Evolutionary conservation across 345 rosid species (phyloP), one percentile per base, ranked within the genome.

Genomic region (Lepidium sativum): DNA sequence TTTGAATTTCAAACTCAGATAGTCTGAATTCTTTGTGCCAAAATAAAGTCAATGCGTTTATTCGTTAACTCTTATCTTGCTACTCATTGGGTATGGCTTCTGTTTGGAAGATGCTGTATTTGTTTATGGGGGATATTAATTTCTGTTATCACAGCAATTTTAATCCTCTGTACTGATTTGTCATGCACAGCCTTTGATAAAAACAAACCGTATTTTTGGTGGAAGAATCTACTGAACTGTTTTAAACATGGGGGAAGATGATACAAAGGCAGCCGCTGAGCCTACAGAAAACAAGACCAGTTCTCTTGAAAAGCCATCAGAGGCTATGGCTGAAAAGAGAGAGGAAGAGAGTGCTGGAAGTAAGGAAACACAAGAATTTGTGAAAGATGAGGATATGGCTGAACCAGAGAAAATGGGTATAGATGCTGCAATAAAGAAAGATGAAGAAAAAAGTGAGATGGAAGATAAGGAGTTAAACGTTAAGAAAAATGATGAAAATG

Each of bases 201-300:
- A 54, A 33, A 27, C 21, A 1, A 29, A 21, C 18, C 9, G 63
- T 21, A 35, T 29, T 27, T 70, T 25, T 3, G 43, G 63, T 29
- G 38, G 43, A 32, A 41, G 15, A 20, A 41, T 44, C 70, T 38
- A 2, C 40, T 50, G 63, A 56, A 21, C 55, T 70, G 59, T 56
- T n/a, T 63, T 68, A 54, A 74, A 33, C 43, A 92, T 92, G 98
- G 85, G 80, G 4, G 86, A 83, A 60, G 84, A 78, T 50, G 83
- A 80, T 71, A 76, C n/a, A n/a, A n/a, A n/a, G n/a, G n/a, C n/a
- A n/a, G n/a, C 83, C 62, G 79, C 55, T 79, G 55, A 74, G 68
- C 79, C 71, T 42, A 64, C 68, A 20, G 82, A 59, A 51, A 82
- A 78, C 70, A 82, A 89, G 71, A 74, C 77, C 53, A 48, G 16